These are phyloP conservation scores for Dipteronia sinensis DNA, from an alignment of 345 rosid genomes.

Conservation along the genomic window DNA sequence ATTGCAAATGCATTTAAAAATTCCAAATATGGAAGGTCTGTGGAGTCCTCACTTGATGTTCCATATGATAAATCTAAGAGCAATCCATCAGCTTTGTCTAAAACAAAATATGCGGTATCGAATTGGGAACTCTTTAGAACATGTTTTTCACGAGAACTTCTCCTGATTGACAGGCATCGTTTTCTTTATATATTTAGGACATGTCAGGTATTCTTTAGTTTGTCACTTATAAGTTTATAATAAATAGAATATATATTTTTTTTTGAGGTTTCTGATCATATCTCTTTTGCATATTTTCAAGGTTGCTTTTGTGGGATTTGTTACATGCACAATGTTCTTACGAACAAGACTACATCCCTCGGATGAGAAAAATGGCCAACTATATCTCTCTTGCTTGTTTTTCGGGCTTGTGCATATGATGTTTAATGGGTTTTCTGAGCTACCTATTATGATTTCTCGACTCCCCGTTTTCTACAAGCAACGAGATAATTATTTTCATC, in stretches of 20 bases:
- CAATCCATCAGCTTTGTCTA: slow-evolving; percentile 64
- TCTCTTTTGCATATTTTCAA: slow-evolving; percentile 29
- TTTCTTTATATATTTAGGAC: slow-evolving; percentile 84
- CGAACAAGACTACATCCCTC: slow-evolving; percentile 82
- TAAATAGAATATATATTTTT: neutral
- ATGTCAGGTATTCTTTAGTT: slow-evolving; percentile 57
- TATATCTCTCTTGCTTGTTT: slow-evolving; percentile 81
- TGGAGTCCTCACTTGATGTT: slow-evolving; percentile 48
- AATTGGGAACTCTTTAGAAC: slow-evolving; percentile 71
- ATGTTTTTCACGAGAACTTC: slow-evolving; percentile 67
- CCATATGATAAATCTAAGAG: slow-evolving; percentile 52
- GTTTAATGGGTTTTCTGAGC: slow-evolving; percentile 87
- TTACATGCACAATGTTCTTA: slow-evolving; percentile 72
- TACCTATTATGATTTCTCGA: slow-evolving; percentile 80
- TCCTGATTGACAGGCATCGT: slow-evolving; percentile 64
- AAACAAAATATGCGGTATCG: slow-evolving; percentile 67
- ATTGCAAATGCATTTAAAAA: slow-evolving; percentile 70
- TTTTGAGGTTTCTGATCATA: slow-evolving; percentile 4
- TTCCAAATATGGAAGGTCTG: slow-evolving; percentile 60
- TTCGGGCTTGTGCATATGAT: slow-evolving; percentile 85
- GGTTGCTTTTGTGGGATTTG: slow-evolving; percentile 88
- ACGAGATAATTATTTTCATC: slow-evolving; percentile 86
- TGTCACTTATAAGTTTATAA: neutral
- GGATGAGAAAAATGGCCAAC: slow-evolving; percentile 62
- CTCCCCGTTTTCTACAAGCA: slow-evolving; percentile 93